Evolutionary conservation across 495 filamentous ascomycete genomes (phyloP), one percentile per base, ranked within the genome.

Genomic region (Penicillium atrosanguineum): DNA sequence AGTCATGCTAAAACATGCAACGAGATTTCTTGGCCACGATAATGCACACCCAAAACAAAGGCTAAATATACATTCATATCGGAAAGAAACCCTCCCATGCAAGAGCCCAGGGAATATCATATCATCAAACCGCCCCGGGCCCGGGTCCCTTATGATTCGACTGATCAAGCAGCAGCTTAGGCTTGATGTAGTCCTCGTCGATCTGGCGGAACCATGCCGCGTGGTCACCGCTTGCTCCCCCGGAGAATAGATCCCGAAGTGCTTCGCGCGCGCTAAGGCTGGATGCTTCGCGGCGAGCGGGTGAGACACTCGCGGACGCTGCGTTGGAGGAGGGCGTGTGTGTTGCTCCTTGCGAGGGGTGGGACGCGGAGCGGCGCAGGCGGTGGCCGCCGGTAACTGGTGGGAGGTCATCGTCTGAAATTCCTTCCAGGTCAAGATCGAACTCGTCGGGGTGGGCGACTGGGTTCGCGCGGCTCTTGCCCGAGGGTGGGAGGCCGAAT

Each of bases 131-230:
- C 20, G 72, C 72, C 9, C 73, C 75, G 45, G 62, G 62, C n/a
- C 62, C 57, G 6, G 73, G 71, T 0, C 73, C 74, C 54, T 75
- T 76, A 48, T 78, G 71, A 48, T 76, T 75, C 45, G 75, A 78
- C 58, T 85, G 85, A 75, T 97, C 93, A 36, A 98, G 79, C 51
- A 98, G 69, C 48, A 98, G 76, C 59, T 83, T 90, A 9, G 94
- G 94, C 77, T 98, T 98, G 68, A 98, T 95, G 69, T 89, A 97
- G 26, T 89, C 90, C 68, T 98, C 94, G 69, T 98, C 94, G 48
- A 98, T 72, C 69, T 96, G 93, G 52, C 85, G 85, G 69, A 98
- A 96, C 82, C 94, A 86, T 14, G 86, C 89, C 18, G 88, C 88
- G 45, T 96, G 92, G 67, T 98, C 95, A 37, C 96, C 92, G 0